Base-by-base conservation (phyloP, 768 basidiomycete species). In the Lentinula sp. region DNA sequence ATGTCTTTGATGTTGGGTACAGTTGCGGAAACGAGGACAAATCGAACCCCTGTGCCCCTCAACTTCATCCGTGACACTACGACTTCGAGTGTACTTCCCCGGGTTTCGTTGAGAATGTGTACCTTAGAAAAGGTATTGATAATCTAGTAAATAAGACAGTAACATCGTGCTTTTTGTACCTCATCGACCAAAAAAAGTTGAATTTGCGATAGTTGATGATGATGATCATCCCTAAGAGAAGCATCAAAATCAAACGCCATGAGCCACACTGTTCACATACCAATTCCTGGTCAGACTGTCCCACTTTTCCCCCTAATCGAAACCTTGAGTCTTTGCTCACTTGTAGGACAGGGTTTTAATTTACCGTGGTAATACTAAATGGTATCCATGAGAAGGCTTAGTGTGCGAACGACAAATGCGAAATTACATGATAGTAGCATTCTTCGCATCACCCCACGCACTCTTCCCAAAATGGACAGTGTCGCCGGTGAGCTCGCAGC, bases 1-100 rank as follows among this genome's bases (percentile, higher is more conserved):
- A 99, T 85, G 64, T 99, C 96, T 32, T 85, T 77, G 55, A 95
- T 89, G 66, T 99, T 98, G 0, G 96, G 96, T 12, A 93, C 90
- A 0, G 96, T 98, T 5, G 96, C 96, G 0, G 94, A 96, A 42
- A 98, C 85, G 16, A 97, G 82, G 35, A 97, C 73, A 70, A 98
- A 95, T 6, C 97, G 86, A 28, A 93, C 85, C 2, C 73, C 70
- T 3, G 80, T 78, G 8, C 86, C 88, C 9, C 86, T 81, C 3
- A 84, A 74, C 72, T 91, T 95, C 93, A 98, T 96, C 28, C 97
- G 85, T 3, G 92, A 91, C 49, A 95, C 80, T n/a, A 98, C 84
- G 16, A 96, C 96, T 75, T 99, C 97, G 2, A 99, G 79, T 1
- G 91, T 93, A 59, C 94, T 91, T 18, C 97, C 97, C 37, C 97